Evolutionary conservation across 495 filamentous ascomycete genomes (phyloP).

Genomic region (Pseudotulostoma volvatum): DNA sequence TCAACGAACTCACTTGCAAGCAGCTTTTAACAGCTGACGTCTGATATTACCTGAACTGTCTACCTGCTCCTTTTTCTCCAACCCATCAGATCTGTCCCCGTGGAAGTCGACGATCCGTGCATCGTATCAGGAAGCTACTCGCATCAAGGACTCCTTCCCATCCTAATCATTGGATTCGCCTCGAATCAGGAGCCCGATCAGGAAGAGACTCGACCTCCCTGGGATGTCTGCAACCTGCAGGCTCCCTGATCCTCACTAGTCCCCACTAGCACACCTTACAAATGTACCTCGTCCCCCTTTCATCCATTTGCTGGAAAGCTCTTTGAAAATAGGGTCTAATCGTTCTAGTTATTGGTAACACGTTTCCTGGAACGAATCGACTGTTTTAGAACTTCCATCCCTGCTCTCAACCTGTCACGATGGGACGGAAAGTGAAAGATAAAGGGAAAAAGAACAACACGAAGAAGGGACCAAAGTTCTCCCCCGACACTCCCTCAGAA

Average conservation of each 20-base stretch:
- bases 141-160: background rate
- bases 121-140: too few species aligned
- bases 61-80: background rate
- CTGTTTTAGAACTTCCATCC: slow-evolving; percentile 19
- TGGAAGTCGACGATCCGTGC: background rate
- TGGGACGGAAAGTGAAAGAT: slow-evolving; percentile 24
- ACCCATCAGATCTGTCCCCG: background rate
- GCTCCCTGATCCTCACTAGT: too few species aligned
- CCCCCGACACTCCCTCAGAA: background rate
- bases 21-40: background rate
- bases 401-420: slow-evolving; percentile 13
- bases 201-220: background rate
- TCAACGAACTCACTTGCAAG: too few species aligned
- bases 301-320: too few species aligned
- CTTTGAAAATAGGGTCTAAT: background rate
- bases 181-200: too few species aligned
- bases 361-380: slow-evolving; percentile 17
- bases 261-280: too few species aligned
- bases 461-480: background rate
- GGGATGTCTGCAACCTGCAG: too few species aligned
- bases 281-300: too few species aligned
- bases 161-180: background rate
- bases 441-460: slow-evolving; percentile 7
- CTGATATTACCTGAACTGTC: background rate
- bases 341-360: slow-evolving; percentile 23